Evolutionary conservation across 2,329 filamentous ascomycete genomes (phyloP).

Genomic region (Westerdykella aurantiaca): DNA sequence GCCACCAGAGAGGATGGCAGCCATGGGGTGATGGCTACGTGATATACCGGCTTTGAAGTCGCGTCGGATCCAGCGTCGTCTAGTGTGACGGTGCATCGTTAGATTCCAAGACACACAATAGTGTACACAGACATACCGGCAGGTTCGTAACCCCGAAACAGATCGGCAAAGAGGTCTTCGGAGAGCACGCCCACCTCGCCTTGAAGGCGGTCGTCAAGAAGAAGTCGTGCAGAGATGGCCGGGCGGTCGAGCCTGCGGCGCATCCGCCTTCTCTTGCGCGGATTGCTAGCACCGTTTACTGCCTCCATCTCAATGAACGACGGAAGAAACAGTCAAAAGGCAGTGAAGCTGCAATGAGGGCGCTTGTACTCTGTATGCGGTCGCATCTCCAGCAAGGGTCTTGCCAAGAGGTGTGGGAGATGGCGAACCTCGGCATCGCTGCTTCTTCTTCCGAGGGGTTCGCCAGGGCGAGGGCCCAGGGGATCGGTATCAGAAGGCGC

Average conservation of each 20-base stretch:
- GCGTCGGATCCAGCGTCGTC: conserved; percentile 6
- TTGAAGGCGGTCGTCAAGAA: conserved; percentile 79
- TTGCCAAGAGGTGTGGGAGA: too few species aligned
- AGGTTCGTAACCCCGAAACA: conserved; percentile 55
- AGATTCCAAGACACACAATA: not conserved
- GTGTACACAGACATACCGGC: conserved; percentile 13
- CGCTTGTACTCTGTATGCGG: too few species aligned
- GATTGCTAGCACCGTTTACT: conserved; percentile 24
- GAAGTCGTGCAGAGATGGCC: conserved; percentile 69
- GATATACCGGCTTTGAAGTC: conserved; percentile 33
- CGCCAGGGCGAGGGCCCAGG: too few species aligned
- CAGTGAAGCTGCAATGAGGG: conserved; percentile 6
- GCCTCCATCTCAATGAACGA: conserved; percentile 21
- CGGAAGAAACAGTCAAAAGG: conserved; percentile 1
- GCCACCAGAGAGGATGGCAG: conserved; percentile 48
- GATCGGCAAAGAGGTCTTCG: conserved; percentile 74
- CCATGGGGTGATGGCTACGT: conserved; percentile 73
- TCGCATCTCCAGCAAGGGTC: too few species aligned
- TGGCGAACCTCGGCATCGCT: conserved; percentile 18
- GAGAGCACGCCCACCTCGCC: conserved; percentile 83
- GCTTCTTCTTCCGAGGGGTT: too few species aligned
- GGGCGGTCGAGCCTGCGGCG: conserved; percentile 58
- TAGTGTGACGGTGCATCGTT: conserved; percentile 1
- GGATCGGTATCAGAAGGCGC: too few species aligned
- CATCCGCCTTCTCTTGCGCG: conserved; percentile 50